These are phyloP conservation scores for Zymoseptoria crescenta DNA, from an alignment of 2,329 filamentous ascomycete species.

Conservation along the genomic window DNA sequence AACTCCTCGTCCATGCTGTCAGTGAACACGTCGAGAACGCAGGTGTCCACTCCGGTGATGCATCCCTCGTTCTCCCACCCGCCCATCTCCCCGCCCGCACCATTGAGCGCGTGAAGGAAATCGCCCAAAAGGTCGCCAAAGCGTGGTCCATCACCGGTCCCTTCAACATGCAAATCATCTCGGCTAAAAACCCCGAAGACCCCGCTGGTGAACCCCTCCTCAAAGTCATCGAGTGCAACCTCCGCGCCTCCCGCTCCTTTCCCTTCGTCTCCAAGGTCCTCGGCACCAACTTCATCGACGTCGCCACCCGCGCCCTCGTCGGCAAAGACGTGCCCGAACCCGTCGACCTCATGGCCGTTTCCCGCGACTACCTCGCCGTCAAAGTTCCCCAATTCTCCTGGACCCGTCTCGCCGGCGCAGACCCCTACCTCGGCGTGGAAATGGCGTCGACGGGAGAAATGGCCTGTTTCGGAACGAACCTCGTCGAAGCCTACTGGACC, in stretches of 20 bases:
- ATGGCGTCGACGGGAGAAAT: slow-evolving; percentile 97
- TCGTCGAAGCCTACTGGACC: slow-evolving; percentile 96
- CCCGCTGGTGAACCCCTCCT: slow-evolving; percentile 57
- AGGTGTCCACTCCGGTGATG: slow-evolving; percentile 96
- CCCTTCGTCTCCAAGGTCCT: slow-evolving; percentile 97
- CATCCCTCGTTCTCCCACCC: slow-evolving; percentile 86
- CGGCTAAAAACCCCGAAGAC: slow-evolving; percentile 68
- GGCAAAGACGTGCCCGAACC: slow-evolving; percentile 77
- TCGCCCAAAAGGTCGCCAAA: slow-evolving; percentile 90
- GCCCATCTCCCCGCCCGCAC: slow-evolving; percentile 66
- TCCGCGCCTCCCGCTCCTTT: slow-evolving; percentile 94
- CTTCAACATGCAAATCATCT: slow-evolving; percentile 99
- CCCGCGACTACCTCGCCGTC: slow-evolving; percentile 88
- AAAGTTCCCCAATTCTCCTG: slow-evolving; percentile 99
- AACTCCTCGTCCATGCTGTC: slow-evolving; percentile 83
- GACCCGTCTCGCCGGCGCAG: slow-evolving; percentile 93
- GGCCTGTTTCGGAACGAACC: slow-evolving; percentile 93
- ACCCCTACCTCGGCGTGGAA: slow-evolving; percentile 95
- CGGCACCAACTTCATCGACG: slow-evolving; percentile 92
- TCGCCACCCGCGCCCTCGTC: slow-evolving; percentile 85
- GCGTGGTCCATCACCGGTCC: slow-evolving; percentile 96
- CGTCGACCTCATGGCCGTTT: slow-evolving; percentile 76
- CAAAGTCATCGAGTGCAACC: slow-evolving; percentile 97
- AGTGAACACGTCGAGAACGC: slow-evolving; percentile 95
- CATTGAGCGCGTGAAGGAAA: slow-evolving; percentile 86